Base-by-base conservation (phyloP, 2,329 filamentous ascomycete genomes). In the Lomentospora prolificans region DNA sequence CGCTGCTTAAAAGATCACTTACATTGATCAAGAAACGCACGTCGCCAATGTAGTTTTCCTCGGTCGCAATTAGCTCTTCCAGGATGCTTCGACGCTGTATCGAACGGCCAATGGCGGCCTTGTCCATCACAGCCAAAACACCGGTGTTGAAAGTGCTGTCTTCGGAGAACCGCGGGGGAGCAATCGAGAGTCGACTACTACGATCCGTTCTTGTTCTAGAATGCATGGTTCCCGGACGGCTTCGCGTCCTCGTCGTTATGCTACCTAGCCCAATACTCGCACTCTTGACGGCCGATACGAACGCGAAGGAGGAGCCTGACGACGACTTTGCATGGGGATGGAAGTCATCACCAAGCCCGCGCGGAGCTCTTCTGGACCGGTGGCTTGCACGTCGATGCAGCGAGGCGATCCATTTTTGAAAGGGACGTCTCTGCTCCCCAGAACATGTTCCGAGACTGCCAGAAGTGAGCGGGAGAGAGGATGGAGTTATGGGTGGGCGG, bases 1-100 rank as follows among this genome's bases (percentile, higher is more conserved):
- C 28, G 4, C 6, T 12, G 17, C 28, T 9, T 36, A 48, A 9
- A 17, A 9, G 19, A 7, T 12, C 41, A 64, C 82, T 66, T 72
- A 92, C 91, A 70, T 95, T 90, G 66, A 87, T 86, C 58, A 97
- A 75, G 61, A 94, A 90, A 63, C 89, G 89, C 57, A 97, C 70
- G 64, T 96, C 92, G 14, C 85, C 82, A 62, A 97, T 85, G 66
- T 97, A 97, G 64, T 86, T 83, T 66, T 94, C 87, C 68, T 97
- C 94, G 0, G 91, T 95, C 57, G 73, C 80, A 58, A 96, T 82
- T 53, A 97, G 74, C 70, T 97, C 94, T 65, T 94, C 88, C 33
- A 97, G 71, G 39, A 95, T 84, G 59, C 85, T 84, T 12, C 89
- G 82, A 58, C 94, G 82, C 64, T 90, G 87, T 19, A 87, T 70